Base-by-base conservation (phyloP, 805 yeast genomes). In the Metschnikowia gelsemii region DNA sequence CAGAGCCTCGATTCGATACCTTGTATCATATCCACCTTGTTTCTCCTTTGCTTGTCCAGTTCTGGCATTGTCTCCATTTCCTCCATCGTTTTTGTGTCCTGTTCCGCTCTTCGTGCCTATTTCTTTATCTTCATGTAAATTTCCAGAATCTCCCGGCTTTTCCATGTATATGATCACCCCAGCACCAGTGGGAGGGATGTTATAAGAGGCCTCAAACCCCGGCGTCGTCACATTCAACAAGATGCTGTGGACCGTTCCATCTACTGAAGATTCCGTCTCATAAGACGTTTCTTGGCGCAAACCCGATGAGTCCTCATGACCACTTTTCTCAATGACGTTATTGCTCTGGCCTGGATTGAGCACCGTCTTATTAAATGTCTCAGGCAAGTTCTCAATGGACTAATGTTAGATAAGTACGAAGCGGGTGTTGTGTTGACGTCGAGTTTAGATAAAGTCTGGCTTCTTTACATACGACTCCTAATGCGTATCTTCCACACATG, bases 131-230 rank as follows among this genome's bases (percentile, higher is more conserved):
- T n/a, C n/a, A n/a, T n/a, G n/a, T n/a, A n/a, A n/a, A n/a, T n/a
- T n/a, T n/a, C n/a, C n/a, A n/a, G n/a, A n/a, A n/a, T n/a, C n/a
- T n/a, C n/a, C n/a, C 1, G 33, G 28, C 1, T 55, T 32, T 3
- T 43, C 36, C 51, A 53, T 45, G 40, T 55, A 65, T 13, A 56
- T 46, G 47, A 73, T 39, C 60, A 80, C 29, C 70, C 84, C 78
- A 11, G 48, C 50, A 27, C 67, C 63, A 3, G 85, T 80, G 1
- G 91, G 93, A 0, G 80, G 78, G 2, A 84, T 68, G 49, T 84
- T 84, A 56, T 72, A 82, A 6, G 80, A 64, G 3, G 71, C 66
- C 0, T 45, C 33, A 23, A 64, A 63, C 17, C 38, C 35, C 1
- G 35, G n/a, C 9, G 35, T 32, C 14, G 43, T 39, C 16, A 40